These are phyloP conservation scores for Syncephalis plumigaleata DNA, from an alignment of 371 early-diverging fungal species.

Conservation along the genomic window DNA sequence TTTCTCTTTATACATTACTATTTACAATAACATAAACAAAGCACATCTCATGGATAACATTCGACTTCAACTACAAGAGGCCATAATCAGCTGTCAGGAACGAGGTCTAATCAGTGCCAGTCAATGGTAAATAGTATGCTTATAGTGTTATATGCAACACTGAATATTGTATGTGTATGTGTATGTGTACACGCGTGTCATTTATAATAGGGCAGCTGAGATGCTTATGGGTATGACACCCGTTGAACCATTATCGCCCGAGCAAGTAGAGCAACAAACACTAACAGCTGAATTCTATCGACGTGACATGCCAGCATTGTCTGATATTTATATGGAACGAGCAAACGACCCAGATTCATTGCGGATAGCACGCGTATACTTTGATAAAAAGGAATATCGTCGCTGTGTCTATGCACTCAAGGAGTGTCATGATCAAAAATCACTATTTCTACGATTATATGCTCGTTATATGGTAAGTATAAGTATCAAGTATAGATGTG, in stretches of 20 bases:
- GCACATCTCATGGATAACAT: background rate
- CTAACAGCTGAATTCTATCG: conserved; percentile 9
- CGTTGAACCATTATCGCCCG: background rate
- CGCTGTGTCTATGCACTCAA: conserved; percentile 29
- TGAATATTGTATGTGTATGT: too few relatives aligned
- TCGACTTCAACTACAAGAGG: background rate
- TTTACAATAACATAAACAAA: too few relatives aligned
- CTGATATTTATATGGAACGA: conserved; percentile 14
- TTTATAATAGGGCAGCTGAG: conserved; percentile 62
- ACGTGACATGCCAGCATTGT: conserved; percentile 8
- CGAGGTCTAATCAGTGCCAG: background rate
- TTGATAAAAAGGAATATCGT: conserved; percentile 52
- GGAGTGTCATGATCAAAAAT: conserved; percentile 22
- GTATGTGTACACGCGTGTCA: too few relatives aligned
- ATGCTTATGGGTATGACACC: conserved; percentile 32
- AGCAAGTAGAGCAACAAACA: conserved; percentile 2
- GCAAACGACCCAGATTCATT: conserved; percentile 27
- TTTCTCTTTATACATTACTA: too few relatives aligned
- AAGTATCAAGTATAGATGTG: background rate
- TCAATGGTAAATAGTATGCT: background rate
- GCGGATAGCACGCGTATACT: conserved; percentile 46
- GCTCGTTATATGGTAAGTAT: conserved; percentile 36
- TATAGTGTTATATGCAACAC: too few relatives aligned
- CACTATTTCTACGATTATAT: conserved; percentile 47
- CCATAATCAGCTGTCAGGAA: background rate